Conservation (phyloP, 345 rosid species). For the Moricandia arvensis region DNA sequence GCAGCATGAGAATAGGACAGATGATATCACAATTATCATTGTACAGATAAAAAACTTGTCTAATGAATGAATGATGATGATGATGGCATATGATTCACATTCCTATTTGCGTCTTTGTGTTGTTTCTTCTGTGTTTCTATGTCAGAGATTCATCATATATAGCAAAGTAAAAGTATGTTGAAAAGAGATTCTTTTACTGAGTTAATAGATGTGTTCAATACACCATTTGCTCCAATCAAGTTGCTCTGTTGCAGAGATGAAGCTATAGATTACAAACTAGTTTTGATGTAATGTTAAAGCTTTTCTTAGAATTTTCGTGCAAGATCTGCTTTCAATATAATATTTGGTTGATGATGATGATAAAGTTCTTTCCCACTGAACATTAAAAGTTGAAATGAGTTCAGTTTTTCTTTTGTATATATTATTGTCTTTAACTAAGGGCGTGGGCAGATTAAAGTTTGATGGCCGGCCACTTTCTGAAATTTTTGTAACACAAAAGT, state of each 20-base stretch:
- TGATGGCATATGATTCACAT: slow-evolving; percentile 3
- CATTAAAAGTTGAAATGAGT: neutral
- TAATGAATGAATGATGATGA: slow-evolving; percentile 44
- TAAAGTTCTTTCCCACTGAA: neutral
- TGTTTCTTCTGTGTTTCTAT: slow-evolving; percentile 1
- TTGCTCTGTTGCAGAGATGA: slow-evolving; percentile 16
- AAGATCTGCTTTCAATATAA: neutral
- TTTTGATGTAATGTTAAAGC: neutral
- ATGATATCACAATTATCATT: slow-evolving; percentile 92
- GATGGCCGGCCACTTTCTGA: neutral
- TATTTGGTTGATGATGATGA: neutral
- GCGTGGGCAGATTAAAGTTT: neutral
- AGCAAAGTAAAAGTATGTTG: slow-evolving; percentile 23
- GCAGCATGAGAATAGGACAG: slow-evolving; percentile 85
- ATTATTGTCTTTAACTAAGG: neutral
- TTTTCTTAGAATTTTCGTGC: neutral
- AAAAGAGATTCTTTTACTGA: slow-evolving; percentile 10
- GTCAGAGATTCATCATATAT: slow-evolving; percentile 22
- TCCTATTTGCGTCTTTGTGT: slow-evolving; percentile 12
- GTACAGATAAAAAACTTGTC: slow-evolving; percentile 72
- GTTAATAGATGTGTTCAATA: neutral
- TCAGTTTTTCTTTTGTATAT: neutral
- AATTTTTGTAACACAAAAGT: neutral
- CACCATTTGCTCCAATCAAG: neutral
- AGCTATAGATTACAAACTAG: neutral